Conservation (phyloP, 106 monocot species). For the Acorus calamus region DNA sequence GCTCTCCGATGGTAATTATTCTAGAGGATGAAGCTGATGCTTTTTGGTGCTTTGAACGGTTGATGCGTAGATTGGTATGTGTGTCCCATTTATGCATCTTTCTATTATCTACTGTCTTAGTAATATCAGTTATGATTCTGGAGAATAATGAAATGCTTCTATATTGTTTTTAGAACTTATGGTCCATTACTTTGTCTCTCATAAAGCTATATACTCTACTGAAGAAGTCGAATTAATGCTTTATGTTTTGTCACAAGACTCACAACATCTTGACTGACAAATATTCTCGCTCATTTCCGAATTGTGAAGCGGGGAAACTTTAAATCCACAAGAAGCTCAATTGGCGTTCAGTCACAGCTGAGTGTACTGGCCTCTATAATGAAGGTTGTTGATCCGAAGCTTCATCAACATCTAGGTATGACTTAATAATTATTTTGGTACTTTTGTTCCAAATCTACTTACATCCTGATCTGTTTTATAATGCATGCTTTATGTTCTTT, state of each 20-base stretch:
- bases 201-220: too few relatives aligned
- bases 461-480: too few relatives aligned
- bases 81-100: too few relatives aligned
- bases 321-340: conserved; percentile 46
- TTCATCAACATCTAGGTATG: conserved; percentile 81
- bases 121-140: too few relatives aligned
- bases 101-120: too few relatives aligned
- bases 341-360: conserved; percentile 80
- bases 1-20: conserved; percentile 75
- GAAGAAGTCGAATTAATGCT: too few relatives aligned
- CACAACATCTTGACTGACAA: not conserved
- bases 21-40: conserved; percentile 90
- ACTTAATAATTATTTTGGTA: not conserved
- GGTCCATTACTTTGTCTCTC: not conserved
- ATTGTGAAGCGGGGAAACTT: conserved; percentile 64
- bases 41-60: conserved; percentile 94
- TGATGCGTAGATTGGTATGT: conserved; percentile 68
- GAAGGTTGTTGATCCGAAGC: conserved; percentile 67
- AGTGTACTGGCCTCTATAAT: conserved; percentile 41
- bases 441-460: conserved; percentile 2
- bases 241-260: too few relatives aligned
- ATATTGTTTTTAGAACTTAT: not conserved
- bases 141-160: too few relatives aligned
- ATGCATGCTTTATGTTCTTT: too few relatives aligned
- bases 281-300: conserved; percentile 6